Conservation (phyloP, 352 stramenopile genomes). For the Pythium angustatum region DNA sequence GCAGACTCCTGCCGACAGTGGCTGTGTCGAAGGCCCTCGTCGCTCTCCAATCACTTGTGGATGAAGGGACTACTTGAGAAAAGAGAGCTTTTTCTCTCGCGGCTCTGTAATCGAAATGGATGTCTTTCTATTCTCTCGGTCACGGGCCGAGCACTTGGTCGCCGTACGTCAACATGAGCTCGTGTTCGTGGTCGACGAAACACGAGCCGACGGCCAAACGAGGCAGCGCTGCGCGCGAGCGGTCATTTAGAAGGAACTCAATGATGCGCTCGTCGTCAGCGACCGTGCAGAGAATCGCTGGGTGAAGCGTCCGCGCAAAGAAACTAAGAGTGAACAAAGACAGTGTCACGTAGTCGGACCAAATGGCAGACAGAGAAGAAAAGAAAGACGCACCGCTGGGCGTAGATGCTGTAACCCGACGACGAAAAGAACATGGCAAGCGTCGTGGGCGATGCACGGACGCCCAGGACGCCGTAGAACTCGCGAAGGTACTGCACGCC, state of each 20-base stretch:
- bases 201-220: conserved; percentile 62
- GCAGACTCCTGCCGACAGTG: too few relatives aligned
- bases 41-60: too few relatives aligned
- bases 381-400: conserved; percentile 43
- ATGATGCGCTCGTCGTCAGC: conserved; percentile 39
- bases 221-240: conserved; percentile 53
- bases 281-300: conserved; percentile 62
- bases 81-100: too few relatives aligned
- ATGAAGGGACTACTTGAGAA: too few relatives aligned
- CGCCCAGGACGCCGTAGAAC: conserved; percentile 70
- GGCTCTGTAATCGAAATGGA: too few relatives aligned
- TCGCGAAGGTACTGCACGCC: conserved; percentile 68
- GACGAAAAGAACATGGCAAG: conserved; percentile 70
- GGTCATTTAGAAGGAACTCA: conserved; percentile 68
- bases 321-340: conserved; percentile 38
- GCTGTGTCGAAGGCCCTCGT: too few relatives aligned
- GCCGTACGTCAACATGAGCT: conserved; percentile 74
- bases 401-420: conserved; percentile 81
- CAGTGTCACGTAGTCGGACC: too few relatives aligned
- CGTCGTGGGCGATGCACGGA: conserved; percentile 37
- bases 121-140: background rate
- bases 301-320: conserved; percentile 63
- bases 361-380: too few relatives aligned
- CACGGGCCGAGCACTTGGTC: conserved; percentile 52
- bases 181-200: conserved; percentile 65